These are phyloP conservation scores for Trypanosoma boissoni DNA, from an alignment of 208 protist genomes.

Conservation along the genomic window DNA sequence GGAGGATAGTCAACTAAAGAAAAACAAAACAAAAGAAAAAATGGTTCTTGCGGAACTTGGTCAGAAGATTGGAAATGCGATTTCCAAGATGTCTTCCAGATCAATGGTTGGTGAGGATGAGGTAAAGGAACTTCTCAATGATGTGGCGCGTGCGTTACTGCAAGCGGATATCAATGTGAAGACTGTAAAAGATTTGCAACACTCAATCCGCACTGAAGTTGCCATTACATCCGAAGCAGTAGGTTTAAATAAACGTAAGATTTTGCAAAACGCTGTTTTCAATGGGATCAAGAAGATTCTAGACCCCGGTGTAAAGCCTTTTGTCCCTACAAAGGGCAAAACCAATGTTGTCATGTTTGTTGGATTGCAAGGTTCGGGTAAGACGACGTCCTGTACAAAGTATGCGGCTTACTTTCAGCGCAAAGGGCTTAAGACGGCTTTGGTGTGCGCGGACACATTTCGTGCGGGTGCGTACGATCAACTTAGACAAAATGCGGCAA, in stretches of 20 bases:
- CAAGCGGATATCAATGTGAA: conserved; percentile 97
- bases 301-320: conserved; percentile 96
- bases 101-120: conserved; percentile 94
- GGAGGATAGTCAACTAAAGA: neutral
- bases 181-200: conserved; percentile 91
- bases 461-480: conserved; percentile 96
- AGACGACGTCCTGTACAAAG: conserved; percentile 99
- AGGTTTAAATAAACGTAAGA: conserved; percentile 95
- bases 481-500: conserved; percentile 99
- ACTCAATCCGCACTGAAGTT: conserved; percentile 91
- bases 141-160: conserved; percentile 94
- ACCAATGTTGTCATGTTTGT: conserved; percentile 99
- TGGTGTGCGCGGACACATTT: conserved; percentile 99
- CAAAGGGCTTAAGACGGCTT: conserved; percentile 93
- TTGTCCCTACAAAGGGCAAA: conserved; percentile 94
- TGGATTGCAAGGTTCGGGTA: conserved; percentile 97
- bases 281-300: conserved; percentile 96
- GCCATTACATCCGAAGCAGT: conserved; percentile 92
- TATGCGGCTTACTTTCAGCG: conserved; percentile 94
- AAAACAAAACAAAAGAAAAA: conserved; percentile 13
- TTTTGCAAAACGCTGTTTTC: conserved; percentile 96
- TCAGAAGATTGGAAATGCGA: conserved; percentile 91
- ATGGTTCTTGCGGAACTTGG: conserved; percentile 95
- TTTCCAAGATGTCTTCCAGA: conserved; percentile 88
- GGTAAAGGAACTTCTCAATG: conserved; percentile 94